A percentile compares a stretch with the other conserved stretches of the same genome.
These are phyloP conservation scores for Colletotrichum brevisporum DNA, from an alignment of 2,329 filamentous ascomycete genomes.

Conservation along the genomic window DNA sequence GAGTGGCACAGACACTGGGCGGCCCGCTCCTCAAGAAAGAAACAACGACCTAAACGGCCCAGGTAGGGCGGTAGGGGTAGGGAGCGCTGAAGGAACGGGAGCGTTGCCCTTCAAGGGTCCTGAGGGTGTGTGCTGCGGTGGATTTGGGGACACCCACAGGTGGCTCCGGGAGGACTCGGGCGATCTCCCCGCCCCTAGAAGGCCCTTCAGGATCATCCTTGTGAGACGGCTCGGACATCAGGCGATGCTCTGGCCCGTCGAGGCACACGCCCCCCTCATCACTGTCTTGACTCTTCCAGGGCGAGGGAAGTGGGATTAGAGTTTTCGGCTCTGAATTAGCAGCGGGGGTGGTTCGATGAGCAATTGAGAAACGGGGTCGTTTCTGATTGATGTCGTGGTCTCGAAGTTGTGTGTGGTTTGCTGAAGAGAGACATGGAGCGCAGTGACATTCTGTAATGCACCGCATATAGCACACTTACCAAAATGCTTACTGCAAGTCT, in stretches of 20 bases:
- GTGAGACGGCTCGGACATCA: slow-evolving; percentile 12
- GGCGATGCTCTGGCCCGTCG: background rate
- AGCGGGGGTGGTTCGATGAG: slow-evolving; percentile 12
- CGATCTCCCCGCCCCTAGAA: slow-evolving; percentile 29
- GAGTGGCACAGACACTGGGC: slow-evolving; percentile 15
- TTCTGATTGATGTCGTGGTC: slow-evolving; percentile 20
- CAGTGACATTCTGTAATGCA: background rate
- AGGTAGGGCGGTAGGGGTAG: background rate
- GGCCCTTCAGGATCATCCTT: slow-evolving; percentile 1
- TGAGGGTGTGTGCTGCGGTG: slow-evolving; percentile 8
- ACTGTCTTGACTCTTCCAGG: background rate
- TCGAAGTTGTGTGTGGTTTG: background rate
- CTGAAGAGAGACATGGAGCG: background rate
- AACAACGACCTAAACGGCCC: background rate
- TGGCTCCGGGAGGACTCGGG: slow-evolving; percentile 22
- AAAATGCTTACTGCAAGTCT: background rate
- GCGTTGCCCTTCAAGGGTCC: slow-evolving; percentile 19
- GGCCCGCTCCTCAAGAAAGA: background rate
- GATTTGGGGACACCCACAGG: background rate
- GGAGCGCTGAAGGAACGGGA: slow-evolving; percentile 18
- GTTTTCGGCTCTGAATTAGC: slow-evolving; percentile 20
- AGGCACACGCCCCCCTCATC: background rate
- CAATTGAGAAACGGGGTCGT: slow-evolving; percentile 6
- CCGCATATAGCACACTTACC: background rate
- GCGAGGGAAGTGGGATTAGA: slow-evolving; percentile 34